Percentiles rank a stretch among this genome's conserved stretches.
Evolutionary conservation across 371 early-diverging fungal genomes (phyloP).

Genomic region (Saksenaea oblongispora): DNA sequence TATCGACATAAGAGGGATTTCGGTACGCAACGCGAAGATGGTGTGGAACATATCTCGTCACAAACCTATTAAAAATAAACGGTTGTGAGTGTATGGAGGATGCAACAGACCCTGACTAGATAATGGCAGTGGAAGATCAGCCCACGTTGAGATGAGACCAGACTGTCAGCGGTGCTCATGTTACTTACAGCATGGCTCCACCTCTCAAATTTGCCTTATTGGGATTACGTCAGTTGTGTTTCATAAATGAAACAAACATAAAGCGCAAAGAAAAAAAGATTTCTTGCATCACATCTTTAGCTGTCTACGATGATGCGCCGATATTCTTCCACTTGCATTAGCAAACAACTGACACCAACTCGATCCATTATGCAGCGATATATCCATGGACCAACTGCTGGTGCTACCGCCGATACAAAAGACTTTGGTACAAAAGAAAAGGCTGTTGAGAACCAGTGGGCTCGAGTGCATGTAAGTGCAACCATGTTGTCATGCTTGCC

Average conservation of each 20-base stretch:
- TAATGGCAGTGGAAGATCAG: too few relatives aligned
- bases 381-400: not conserved
- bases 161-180: too few relatives aligned
- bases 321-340: not conserved
- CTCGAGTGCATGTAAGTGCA: slow-evolving; percentile 34
- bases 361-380: not conserved
- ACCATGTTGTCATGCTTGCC: not conserved
- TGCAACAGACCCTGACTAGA: too few relatives aligned
- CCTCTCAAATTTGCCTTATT: too few relatives aligned
- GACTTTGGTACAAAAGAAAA: slow-evolving; percentile 33
- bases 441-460: slow-evolving; percentile 43
- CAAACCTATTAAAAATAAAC: too few relatives aligned
- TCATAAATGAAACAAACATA: not conserved
- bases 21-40: too few relatives aligned
- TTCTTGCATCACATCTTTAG: not conserved
- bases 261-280: not conserved
- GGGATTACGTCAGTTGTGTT: not conserved
- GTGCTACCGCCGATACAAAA: slow-evolving; percentile 1
- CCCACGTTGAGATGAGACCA: too few relatives aligned
- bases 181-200: too few relatives aligned
- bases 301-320: not conserved
- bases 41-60: too few relatives aligned
- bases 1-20: too few relatives aligned
- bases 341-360: not conserved
- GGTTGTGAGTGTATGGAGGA: too few relatives aligned